Percentiles rank a stretch among this genome's conserved stretches.
Evolutionary conservation across 805 yeast species (phyloP).

Genomic region (Yarrowia sp.): DNA sequence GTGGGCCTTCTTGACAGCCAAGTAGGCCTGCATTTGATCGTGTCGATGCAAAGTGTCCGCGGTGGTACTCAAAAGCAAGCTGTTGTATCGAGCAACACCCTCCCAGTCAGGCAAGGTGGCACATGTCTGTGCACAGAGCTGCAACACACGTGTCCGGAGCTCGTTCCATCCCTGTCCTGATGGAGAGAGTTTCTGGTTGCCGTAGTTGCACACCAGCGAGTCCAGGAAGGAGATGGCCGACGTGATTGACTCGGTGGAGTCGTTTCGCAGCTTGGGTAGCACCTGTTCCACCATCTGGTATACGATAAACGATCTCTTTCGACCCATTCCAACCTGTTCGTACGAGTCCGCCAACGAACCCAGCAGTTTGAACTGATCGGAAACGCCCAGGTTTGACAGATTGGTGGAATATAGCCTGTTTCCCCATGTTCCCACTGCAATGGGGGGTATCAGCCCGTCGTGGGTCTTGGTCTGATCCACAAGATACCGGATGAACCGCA

Average conservation of each 20-base stretch:
- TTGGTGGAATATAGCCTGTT: constrained; percentile 57
- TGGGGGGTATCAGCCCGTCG: constrained; percentile 41
- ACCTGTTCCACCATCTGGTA: constrained; percentile 32
- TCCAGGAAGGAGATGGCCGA: constrained; percentile 54
- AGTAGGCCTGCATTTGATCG: constrained; percentile 61
- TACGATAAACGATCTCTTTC: constrained; percentile 55
- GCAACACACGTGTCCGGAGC: constrained; percentile 63
- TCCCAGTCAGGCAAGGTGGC: constrained; percentile 58
- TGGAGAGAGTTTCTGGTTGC: constrained; percentile 54
- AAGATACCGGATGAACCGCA: constrained; percentile 63
- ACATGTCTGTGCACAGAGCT: constrained; percentile 60
- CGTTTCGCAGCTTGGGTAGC: constrained; percentile 26
- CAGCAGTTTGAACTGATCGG: constrained; percentile 67
- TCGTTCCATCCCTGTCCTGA: constrained; percentile 59
- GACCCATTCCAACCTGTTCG: constrained; percentile 61
- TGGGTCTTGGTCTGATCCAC: constrained; percentile 41
- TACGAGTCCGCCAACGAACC: constrained; percentile 71
- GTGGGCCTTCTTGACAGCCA: constrained; percentile 49
- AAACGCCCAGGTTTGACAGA: constrained; percentile 55
- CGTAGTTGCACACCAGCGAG: constrained; percentile 60
- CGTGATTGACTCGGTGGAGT: constrained; percentile 18
- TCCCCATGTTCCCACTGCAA: constrained; percentile 60
- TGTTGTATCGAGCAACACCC: constrained; percentile 57
- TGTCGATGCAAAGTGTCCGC: constrained; percentile 59
- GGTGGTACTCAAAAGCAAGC: constrained; percentile 63